Evolutionary conservation across 2,329 filamentous ascomycete species (phyloP), one percentile per base, ranked within the genome.

Genomic region (Simplicillium sp.): DNA sequence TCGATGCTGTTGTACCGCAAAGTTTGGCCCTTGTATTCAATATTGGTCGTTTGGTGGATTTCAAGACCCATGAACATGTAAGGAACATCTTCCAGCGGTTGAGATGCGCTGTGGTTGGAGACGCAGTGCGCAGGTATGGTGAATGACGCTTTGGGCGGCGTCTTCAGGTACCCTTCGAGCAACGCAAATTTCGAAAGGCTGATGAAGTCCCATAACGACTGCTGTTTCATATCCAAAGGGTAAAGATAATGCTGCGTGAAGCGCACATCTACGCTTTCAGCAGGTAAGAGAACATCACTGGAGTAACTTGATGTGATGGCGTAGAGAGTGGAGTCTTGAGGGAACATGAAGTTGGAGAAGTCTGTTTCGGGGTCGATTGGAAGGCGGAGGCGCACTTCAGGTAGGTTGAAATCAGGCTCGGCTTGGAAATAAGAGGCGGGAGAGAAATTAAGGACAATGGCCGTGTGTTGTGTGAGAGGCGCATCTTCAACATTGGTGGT

Each of bases 1-100:
- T 77, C 68, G 45, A 76, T 62, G 49, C 62, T 68, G 15, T 64
- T 71, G 61, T 77, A 76, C 7, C 60, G 62, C 8, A 79, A 56
- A 11, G 53, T 66, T 55, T 70, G 66, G 34, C 61, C 64, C 7
- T 58, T 46, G 53, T 66, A 70, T 2, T 61, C 52, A 32, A 66
- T 55, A 9, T 67, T 58, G 36, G 69, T 55, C 17, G 60, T 55
- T 43, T 70, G 69, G 36, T 68, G 71, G 32, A 77, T 59, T 49
- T 79, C 73, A 2, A 75, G 59, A 7, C 73, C 71, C 37, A 63
- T 60, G 52, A 77, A 75, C 13, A 62, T 41, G 49, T 64, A 66
- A 11, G 50, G 44, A 3, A 62, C 36, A 33, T 56, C 44, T 20
- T 48, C 15, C 36, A 17, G 39, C 38, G 40, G 16, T 36, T 37